Evolutionary conservation across 768 basidiomycete species (phyloP), one percentile per base, ranked within the genome.

Genomic region (Tubosaeta sp.): DNA sequence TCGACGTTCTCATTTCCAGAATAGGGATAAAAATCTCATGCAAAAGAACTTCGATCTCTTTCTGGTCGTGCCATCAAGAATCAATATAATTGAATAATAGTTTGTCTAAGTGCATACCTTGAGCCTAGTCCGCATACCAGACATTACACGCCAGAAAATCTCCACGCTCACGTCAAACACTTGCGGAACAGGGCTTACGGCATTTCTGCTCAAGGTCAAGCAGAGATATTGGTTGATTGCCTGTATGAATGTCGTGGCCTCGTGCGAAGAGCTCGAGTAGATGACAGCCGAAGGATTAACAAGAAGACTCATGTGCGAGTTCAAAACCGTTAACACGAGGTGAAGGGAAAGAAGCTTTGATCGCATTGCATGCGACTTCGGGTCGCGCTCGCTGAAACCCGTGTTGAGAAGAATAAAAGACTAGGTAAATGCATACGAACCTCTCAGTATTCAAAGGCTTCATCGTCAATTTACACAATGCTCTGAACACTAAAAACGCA

Each of bases 11-110:
- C 94, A 99, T 97, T 71, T 99, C 96, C 51, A 98, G 76, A 43
- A 99, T 95, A 2, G 96, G 96, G 49, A 98, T 84, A 74, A 98
- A 99, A 55, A 99, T 98, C 68, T 99, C 96, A 60, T 96, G 94
- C 43, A 99, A 70, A n/a, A 99, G 76, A 32, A 99, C 94, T 68
- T 97, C 95, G 51, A 98, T 97, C 69, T 99, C 96, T 88, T 97
- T 96, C 95, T 97, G 65, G 40, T 60, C 29, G 32, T 49, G 24
- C 35, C 18, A 21, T 46, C 42, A 46, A 14, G 43, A 34, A 48
- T 64, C 29, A 59, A 48, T 45, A 27, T 38, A 16, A 35, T 34
- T 36, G 25, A 45, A 50, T 48, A 7, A 27, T 24, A 5, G 4
- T 48, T 12, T 6, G 44, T 21, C 25, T 11, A 18, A 8, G 43